Base-by-base conservation (phyloP, 768 basidiomycete genomes). In the Leucocoprinus sp. region DNA sequence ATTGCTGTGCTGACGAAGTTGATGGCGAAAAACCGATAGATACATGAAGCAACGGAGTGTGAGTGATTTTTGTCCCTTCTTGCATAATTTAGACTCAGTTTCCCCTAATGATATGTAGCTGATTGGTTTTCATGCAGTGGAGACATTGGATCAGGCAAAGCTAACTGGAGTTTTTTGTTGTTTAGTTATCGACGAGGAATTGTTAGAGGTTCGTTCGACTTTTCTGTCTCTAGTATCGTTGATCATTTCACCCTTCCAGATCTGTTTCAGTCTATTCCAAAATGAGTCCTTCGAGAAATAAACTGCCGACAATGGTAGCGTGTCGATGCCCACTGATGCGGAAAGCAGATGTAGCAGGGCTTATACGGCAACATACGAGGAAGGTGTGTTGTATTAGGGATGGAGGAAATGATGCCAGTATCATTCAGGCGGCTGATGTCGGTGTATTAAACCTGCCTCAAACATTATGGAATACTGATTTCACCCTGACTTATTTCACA, bases 321-420 rank as follows among this genome's bases (percentile, higher is more conserved):
- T 99, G 96, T 56, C 86, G 96, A 14, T 98, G 96, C 63, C 97
- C 95, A 2, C 96, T 96, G 0, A 98, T 95, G 0, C 96, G 98
- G 65, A 99, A 99, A 63, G 96, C 96, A 7, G 95, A 98, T 58
- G 91, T 99, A 3, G 95, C 96, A 0, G 78, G 91, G 3, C 69
- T 99, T 28, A 98, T 99, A 50, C 84, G 96, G 5, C 71, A 76
- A n/a, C 82, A 83, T 58, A 96, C 95, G 2, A 86, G 80, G 66
- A 98, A 97, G 62, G 96, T 59, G 98, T 98, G 95, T 62, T 98
- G 96, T 59, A 98, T 98, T 48, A 96, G 96, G 2, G 96, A 99
- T 65, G 96, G 96, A 26, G 96, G 96, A 3, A 99, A 99, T 62
- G 96, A 99, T 60, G 96, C 98, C 50, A 92, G 89, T 61, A 99